phyloP scores from a whole-genome alignment of 768 basidiomycete genomes.

The Kwoniella dejecticola region DNA sequence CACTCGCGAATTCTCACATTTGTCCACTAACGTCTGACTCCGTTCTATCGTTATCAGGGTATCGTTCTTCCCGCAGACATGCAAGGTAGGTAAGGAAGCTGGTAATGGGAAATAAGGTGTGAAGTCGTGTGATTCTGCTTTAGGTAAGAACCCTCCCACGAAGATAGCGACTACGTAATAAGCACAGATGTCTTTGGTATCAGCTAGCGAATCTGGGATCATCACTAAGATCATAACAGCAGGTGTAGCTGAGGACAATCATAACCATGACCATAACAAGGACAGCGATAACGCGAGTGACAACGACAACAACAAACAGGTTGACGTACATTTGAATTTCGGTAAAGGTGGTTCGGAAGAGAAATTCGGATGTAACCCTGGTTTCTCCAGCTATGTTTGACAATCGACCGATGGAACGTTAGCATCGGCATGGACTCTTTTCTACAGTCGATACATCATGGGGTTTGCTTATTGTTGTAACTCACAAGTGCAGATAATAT shows the following conservation, averaged over 20 bases:
- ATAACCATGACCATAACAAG: not conserved
- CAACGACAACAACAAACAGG: no score
- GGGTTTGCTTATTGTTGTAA: no score
- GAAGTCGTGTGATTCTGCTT: slow-evolving; percentile 32
- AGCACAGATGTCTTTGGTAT: no score
- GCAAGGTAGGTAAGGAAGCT: slow-evolving; percentile 38
- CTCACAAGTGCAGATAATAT: slow-evolving; percentile 48
- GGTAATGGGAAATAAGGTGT: slow-evolving; percentile 48
- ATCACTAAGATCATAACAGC: not conserved
- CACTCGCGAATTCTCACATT: slow-evolving; percentile 42
- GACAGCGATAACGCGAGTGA: no score
- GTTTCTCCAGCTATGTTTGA: slow-evolving; percentile 51
- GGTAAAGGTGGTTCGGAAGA: slow-evolving; percentile 40
- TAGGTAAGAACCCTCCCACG: slow-evolving; percentile 51
- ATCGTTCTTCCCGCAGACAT: slow-evolving; percentile 51
- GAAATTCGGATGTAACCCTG: slow-evolving; percentile 40
- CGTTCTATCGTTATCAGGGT: slow-evolving; percentile 50
- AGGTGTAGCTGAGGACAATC: not conserved
- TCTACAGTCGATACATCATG: no score
- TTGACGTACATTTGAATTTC: slow-evolving; percentile 52
- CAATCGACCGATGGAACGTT: no score
- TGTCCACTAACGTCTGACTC: slow-evolving; percentile 42
- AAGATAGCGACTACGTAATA: slow-evolving; percentile 47
- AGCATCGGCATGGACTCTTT: no score
- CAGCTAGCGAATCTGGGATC: not conserved